Percentiles rank a stretch among this genome's conserved stretches.
Conservation (phyloP, 139 green algal species). For the Chlamydomonas schloesseri region DNA sequence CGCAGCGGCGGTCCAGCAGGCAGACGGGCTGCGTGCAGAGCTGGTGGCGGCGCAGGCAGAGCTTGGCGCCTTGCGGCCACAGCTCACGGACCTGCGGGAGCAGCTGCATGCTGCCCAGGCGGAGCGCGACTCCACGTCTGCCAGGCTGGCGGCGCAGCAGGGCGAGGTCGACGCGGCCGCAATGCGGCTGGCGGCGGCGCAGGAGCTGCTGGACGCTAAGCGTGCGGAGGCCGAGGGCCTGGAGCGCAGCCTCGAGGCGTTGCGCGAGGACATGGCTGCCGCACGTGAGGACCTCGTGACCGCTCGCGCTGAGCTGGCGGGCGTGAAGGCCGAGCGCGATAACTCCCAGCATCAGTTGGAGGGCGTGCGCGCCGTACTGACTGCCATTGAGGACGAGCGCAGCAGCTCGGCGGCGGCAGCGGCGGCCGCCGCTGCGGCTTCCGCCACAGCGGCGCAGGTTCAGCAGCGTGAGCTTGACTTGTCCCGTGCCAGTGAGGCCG, state of each 20-base stretch:
- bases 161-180: not conserved
- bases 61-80: not conserved
- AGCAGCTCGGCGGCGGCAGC: not conserved
- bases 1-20: not conserved
- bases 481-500: not conserved
- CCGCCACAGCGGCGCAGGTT: not conserved
- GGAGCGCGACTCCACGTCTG: not conserved
- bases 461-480: not conserved
- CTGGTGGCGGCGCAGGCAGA: not conserved
- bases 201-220: not conserved
- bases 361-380: slow-evolving; percentile 1
- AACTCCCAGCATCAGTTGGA: slow-evolving; percentile 5
- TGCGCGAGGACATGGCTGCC: not conserved
- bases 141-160: not conserved
- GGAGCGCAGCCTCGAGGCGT: not conserved
- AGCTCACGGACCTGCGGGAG: not conserved
- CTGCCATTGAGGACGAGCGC: slow-evolving; percentile 11
- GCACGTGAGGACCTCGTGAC: not conserved
- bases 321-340: not conserved
- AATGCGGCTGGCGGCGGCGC: not conserved
- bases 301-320: not conserved
- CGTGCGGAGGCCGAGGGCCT: not conserved
- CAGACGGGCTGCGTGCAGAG: not conserved
- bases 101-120: not conserved
- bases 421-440: not conserved